phyloP scores from a whole-genome alignment of 2,329 filamentous ascomycete species.

The Madurella fahalii region DNA sequence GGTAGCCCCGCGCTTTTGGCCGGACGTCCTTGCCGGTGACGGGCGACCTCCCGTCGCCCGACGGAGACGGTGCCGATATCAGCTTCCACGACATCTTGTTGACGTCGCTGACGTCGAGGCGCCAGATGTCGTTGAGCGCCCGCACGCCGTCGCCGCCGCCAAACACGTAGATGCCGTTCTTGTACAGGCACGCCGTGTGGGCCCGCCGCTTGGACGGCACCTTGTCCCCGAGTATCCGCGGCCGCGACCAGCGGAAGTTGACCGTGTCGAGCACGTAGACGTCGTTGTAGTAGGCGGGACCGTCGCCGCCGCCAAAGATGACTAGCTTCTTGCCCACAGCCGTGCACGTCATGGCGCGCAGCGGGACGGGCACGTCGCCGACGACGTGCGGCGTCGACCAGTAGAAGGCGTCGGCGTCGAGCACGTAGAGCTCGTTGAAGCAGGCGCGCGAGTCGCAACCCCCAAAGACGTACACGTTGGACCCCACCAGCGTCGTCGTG shows the following conservation, averaged over 20 bases:
- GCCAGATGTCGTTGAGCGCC: slow-evolving; percentile 67
- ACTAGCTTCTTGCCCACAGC: slow-evolving; percentile 67
- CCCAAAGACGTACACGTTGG: slow-evolving; percentile 65
- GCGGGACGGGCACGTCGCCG: slow-evolving; percentile 60
- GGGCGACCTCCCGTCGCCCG: slow-evolving; percentile 9
- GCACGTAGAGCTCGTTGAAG: slow-evolving; percentile 66
- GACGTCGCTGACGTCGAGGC: slow-evolving; percentile 63
- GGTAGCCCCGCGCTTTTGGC: slow-evolving; percentile 64
- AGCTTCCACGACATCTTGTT: slow-evolving; percentile 66
- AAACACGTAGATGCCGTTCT: slow-evolving; percentile 68
- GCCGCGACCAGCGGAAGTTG: slow-evolving; percentile 63
- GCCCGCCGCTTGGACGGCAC: slow-evolving; percentile 59
- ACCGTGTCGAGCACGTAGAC: slow-evolving; percentile 68
- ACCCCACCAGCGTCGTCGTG: slow-evolving; percentile 62
- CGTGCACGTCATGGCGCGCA: slow-evolving; percentile 69
- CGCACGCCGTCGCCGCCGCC: slow-evolving; percentile 67
- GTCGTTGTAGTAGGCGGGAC: slow-evolving; percentile 67
- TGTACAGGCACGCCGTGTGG: slow-evolving; percentile 68
- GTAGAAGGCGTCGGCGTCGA: slow-evolving; percentile 67
- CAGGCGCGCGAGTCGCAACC: slow-evolving; percentile 63
- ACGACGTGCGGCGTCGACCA: slow-evolving; percentile 63
- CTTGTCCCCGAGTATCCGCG: slow-evolving; percentile 55
- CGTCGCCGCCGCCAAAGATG: slow-evolving; percentile 66
- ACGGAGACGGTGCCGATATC: slow-evolving; percentile 45
- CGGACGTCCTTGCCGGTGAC: slow-evolving; percentile 28